Base-by-base conservation (phyloP, 495 filamentous ascomycete species). In the Penicillium cataractarum region DNA sequence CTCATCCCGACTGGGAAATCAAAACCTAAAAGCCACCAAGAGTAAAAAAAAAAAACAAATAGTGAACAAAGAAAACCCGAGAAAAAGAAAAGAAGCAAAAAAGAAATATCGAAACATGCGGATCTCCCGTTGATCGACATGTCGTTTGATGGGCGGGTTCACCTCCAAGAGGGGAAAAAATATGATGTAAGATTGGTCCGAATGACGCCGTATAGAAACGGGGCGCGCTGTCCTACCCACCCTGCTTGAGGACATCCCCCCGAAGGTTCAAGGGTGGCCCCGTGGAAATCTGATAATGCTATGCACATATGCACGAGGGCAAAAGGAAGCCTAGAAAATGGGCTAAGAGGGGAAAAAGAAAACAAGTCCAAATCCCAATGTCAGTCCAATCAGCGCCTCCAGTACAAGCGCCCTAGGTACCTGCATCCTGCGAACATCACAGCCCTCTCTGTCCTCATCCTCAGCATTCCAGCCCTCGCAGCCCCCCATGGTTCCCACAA, bases 111-210 rank as follows among this genome's bases (percentile, higher is more conserved):
- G 37, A 33, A 50, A 50, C 55, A 37, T 39, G 66, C 59, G 56
- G 63, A 69, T 65, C 63, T 69, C 66, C 63, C 66, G 63, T 66
- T 66, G 63, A 65, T 69, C 66, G 66, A 35, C 65, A 46, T 15
- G 27, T 24, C 19, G 48, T 55, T 46, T 24, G 42, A 42, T 42
- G n/a, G 39, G 59, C 42, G n/a, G 19, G 37, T 32, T 50, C 56
- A 26, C 44, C 48, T 29, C 15, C n/a, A 29, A 13, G 13, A 48
- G 32, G 19, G 27, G 32, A 22, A 32, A 40, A 57, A n/a, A n/a
- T n/a, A 65, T 60, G 61, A 62, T 63, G 60, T 61, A 32, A 65
- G 53, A 69, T 66, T 69, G 44, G 60, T 58, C 63, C 57, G 26
- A 53, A 61, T 65, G 63, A 69, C 63, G 57, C 59, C 58, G 60